Evolutionary conservation across 1,284 basidiomycete species (phyloP).

Genomic region (Cutaneotrichosporon cavernicola): DNA sequence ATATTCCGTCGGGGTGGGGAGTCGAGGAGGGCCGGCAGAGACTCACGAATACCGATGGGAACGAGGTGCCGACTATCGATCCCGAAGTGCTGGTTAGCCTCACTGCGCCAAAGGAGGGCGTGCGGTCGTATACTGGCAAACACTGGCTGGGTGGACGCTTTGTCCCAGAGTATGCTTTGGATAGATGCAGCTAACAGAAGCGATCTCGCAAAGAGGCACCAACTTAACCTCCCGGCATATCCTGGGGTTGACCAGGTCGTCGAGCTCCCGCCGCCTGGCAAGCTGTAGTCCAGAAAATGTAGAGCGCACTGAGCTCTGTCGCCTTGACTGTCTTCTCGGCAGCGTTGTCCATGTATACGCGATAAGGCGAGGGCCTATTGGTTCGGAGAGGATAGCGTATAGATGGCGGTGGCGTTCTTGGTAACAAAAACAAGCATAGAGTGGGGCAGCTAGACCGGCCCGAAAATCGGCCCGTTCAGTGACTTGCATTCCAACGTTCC

Average conservation of each 20-base stretch:
- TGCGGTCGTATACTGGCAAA: slow-evolving; percentile 67
- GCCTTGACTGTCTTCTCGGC: too few relatives aligned
- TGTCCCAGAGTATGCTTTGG: slow-evolving; percentile 67
- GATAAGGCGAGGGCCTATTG: too few relatives aligned
- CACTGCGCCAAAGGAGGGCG: slow-evolving; percentile 91
- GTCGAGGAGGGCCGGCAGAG: slow-evolving; percentile 57
- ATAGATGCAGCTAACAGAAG: slow-evolving; percentile 40
- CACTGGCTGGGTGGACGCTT: slow-evolving; percentile 95
- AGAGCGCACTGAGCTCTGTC: too few relatives aligned
- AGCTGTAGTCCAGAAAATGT: slow-evolving; percentile 2
- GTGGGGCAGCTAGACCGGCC: neutral
- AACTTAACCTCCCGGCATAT: slow-evolving; percentile 74
- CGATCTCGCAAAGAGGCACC: slow-evolving; percentile 66
- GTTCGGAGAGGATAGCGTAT: too few relatives aligned
- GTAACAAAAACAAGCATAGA: too few relatives aligned
- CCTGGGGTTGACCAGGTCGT: slow-evolving; percentile 76
- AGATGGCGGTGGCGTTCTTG: too few relatives aligned
- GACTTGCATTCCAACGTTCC: neutral
- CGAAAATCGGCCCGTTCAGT: neutral
- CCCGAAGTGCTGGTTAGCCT: slow-evolving; percentile 84
- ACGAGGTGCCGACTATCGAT: slow-evolving; percentile 55
- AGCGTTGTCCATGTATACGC: too few relatives aligned
- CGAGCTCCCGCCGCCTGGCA: slow-evolving; percentile 55
- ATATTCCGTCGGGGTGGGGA: slow-evolving; percentile 96
- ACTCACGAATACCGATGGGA: slow-evolving; percentile 53